Base-by-base conservation (phyloP, 768 basidiomycete genomes). In the Lactarius tabidus region DNA sequence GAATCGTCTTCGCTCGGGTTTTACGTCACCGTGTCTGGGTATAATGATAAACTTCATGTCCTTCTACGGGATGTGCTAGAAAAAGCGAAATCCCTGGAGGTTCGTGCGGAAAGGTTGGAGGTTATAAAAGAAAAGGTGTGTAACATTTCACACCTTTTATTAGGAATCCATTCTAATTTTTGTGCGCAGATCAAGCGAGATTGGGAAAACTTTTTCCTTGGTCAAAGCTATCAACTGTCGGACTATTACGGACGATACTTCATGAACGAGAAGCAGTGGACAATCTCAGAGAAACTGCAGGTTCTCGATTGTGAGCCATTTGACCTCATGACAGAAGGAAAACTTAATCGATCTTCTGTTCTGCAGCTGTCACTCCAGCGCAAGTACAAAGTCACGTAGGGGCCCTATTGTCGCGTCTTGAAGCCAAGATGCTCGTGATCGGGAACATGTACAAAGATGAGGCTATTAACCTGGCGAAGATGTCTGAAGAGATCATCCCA, bases 381-480 rank as follows among this genome's bases (percentile, higher is more conserved):
- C 90, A 94, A 60, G 75, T 98, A 8, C 79, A 87, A 67, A 74
- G 72, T 1, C 90, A 95, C 70, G 81, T 82, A 12, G 74, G 73
- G 29, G 76, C 80, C 28, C 69, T 96, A 15, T 77, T 97, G 14
- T 82, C 83, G 3, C 79, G 86, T 54, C 78, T 90, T 54, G 82
- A 89, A 69, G 78, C 93, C 57, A 84, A 87, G 57, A 87, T 88
- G 26, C 78, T 98, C 26, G 86, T 90, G 2, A 78, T 86, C 38
- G 97, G 97, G 2, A 98, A 98, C 75, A 79, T 98, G 62, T 82
- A 82, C 69, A 88, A 90, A 71, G 87, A 95, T 74, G 91, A 93
- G 74, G 91, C 94, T 12, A 80, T 90, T 57, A 76, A 77, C 59
- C 81, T 98, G 18, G 86, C 88, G 5, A 84, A 88, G 68, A 83